Percentiles rank a stretch among this genome's conserved stretches.
Conservation (phyloP, 495 filamentous ascomycete genomes). For the Penicillium salamii region DNA sequence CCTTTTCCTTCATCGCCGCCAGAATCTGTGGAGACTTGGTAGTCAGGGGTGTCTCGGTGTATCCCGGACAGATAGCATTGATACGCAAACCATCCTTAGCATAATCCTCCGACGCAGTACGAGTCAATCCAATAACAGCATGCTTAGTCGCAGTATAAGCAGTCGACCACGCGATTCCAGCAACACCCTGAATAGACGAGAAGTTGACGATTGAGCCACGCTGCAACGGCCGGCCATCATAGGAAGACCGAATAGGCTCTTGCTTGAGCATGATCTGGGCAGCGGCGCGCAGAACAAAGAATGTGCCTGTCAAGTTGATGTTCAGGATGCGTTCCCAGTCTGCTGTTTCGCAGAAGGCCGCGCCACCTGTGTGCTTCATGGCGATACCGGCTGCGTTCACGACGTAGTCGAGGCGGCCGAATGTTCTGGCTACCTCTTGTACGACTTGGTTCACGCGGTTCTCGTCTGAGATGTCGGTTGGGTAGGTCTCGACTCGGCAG, state of each 20-base stretch:
- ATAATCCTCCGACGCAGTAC: constrained; percentile 43
- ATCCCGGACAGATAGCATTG: constrained; percentile 46
- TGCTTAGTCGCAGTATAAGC: constrained; percentile 36
- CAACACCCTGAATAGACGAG: constrained; percentile 38
- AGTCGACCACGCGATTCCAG: constrained; percentile 24
- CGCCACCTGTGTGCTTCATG: constrained; percentile 30
- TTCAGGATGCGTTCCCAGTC: constrained; percentile 40
- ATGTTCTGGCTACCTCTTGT: constrained; percentile 20
- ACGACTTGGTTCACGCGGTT: constrained; percentile 29
- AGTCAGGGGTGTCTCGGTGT: constrained; percentile 42
- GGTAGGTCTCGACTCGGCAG: constrained; percentile 14
- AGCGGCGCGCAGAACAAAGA: constrained; percentile 40
- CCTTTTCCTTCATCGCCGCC: constrained; percentile 18
- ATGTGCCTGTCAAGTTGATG: constrained; percentile 42
- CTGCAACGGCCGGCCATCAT: constrained; percentile 20
- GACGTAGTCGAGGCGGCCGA: constrained; percentile 43
- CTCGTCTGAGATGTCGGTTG: constrained; percentile 33
- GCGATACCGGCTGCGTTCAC: constrained; percentile 42
- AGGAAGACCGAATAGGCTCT: constrained; percentile 30
- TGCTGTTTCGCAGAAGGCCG: constrained; percentile 25
- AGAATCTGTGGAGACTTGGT: constrained; percentile 25
- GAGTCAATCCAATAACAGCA: constrained; percentile 33
- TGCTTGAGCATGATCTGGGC: constrained; percentile 40
- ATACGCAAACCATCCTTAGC: constrained; percentile 39
- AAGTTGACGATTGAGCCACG: constrained; percentile 44